Conservation (phyloP, 2,329 filamentous ascomycete species). For the Fusarium citri region DNA sequence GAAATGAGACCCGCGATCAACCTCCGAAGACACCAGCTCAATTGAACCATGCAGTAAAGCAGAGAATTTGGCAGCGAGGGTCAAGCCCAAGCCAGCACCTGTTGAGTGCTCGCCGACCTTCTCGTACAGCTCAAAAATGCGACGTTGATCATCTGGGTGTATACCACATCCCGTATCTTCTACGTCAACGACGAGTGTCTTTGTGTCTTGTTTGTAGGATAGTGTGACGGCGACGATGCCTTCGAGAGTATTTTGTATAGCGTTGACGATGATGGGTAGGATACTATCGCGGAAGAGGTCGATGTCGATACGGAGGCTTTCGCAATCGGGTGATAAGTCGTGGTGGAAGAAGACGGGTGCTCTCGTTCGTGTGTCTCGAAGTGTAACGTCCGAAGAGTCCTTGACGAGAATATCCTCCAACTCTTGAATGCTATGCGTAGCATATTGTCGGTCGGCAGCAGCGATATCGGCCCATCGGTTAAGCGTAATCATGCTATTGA, state of each 20-base stretch:
- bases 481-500: conserved; percentile 58
- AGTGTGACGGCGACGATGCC: conserved; percentile 53
- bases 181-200: conserved; percentile 53
- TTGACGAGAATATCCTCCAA: conserved; percentile 31
- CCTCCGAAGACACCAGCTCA: conserved; percentile 51
- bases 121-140: conserved; percentile 59
- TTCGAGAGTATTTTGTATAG: conserved; percentile 54
- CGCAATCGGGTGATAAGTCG: conserved; percentile 29
- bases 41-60: conserved; percentile 54
- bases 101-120: conserved; percentile 53
- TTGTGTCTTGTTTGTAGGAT: conserved; percentile 46
- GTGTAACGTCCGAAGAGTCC: conserved; percentile 1
- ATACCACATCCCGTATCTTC: conserved; percentile 58
- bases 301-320: conserved; percentile 52
- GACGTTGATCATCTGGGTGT: conserved; percentile 47
- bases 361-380: conserved; percentile 18
- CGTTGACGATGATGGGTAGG: conserved; percentile 56
- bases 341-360: conserved; percentile 36
- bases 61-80: conserved; percentile 56
- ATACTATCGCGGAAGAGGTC: conserved; percentile 56
- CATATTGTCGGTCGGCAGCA: conserved; percentile 46
- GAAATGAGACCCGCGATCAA: conserved; percentile 56
- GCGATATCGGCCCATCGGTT: conserved; percentile 54
- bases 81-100: conserved; percentile 57
- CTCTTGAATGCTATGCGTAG: conserved; percentile 32